phyloP scores from a whole-genome alignment of 805 yeast species.

The Pichia insulana region DNA sequence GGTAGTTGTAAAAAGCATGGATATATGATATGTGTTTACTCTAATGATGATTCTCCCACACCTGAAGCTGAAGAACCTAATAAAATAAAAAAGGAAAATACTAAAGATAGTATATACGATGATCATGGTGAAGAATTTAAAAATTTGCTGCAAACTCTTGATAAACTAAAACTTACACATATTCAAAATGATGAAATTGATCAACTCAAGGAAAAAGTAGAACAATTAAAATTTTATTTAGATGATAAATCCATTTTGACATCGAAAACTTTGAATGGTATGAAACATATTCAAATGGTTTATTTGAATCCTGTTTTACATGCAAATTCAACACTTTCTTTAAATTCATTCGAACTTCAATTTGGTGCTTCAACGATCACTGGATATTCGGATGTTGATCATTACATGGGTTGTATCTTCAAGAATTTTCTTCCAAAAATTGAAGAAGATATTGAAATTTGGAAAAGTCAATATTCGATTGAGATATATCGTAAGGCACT shows the following conservation, averaged over 20 bases:
- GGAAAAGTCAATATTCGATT: constrained; percentile 8
- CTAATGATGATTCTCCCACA: not conserved
- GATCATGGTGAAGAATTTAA: constrained; percentile 2
- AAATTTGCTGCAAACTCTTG: constrained; percentile 2
- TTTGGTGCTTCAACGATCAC: constrained; percentile 10
- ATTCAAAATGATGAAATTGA: constrained; percentile 8
- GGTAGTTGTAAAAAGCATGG: constrained; percentile 22
- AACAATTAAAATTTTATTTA: constrained; percentile 5
- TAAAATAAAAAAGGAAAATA: not conserved
- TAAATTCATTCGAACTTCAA: constrained; percentile 4
- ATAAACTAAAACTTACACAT: constrained; percentile 5
- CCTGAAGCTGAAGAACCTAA: not conserved
- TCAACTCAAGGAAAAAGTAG: constrained; percentile 5
- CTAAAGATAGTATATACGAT: not conserved
- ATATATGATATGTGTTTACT: constrained; percentile 6
- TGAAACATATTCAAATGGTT: not conserved
- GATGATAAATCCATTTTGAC: constrained; percentile 6
- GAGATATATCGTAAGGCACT: constrained; percentile 8
- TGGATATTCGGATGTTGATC: constrained; percentile 5
- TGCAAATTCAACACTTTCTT: not conserved
- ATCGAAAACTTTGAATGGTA: constrained; percentile 2
- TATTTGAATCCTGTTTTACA: not conserved
- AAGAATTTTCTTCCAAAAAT: constrained; percentile 6
- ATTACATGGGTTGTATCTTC: constrained; percentile 3
- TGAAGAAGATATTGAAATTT: constrained; percentile 4